Percentiles rank a stretch among this genome's conserved stretches.
Conservation (phyloP, 805 yeast genomes). For the Wickerhamiella sorbophila region DNA sequence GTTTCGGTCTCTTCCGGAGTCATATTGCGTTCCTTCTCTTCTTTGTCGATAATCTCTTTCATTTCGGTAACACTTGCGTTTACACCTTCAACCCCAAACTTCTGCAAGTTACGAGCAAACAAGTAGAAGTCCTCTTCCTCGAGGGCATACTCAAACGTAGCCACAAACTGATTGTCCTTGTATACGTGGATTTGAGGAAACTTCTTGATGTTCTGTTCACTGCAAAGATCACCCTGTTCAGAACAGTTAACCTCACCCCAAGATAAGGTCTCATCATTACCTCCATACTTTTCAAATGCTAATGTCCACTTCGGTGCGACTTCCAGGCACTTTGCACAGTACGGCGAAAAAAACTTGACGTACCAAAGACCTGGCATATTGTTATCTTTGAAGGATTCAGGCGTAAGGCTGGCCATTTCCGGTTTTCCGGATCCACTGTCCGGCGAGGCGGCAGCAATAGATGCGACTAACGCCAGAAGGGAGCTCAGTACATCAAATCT, state of each 20-base stretch:
- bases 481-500: too few species aligned
- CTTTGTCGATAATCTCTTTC: not conserved
- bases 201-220: constrained; percentile 41
- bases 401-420: not conserved
- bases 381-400: not conserved
- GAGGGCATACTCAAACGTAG: constrained; percentile 3
- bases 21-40: not conserved
- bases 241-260: constrained; percentile 68
- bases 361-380: constrained; percentile 42
- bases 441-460: too few species aligned
- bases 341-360: constrained; percentile 83
- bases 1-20: not conserved
- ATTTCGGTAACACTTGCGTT: not conserved
- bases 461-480: too few species aligned
- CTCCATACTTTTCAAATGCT: constrained; percentile 37
- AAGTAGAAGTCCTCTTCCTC: not conserved
- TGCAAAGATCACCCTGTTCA: constrained; percentile 75
- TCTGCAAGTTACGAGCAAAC: not conserved
- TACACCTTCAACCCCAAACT: not conserved
- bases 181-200: constrained; percentile 65
- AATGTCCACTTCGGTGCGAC: constrained; percentile 76
- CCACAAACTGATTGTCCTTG: constrained; percentile 21
- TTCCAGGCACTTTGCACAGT: constrained; percentile 66
- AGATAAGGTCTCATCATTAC: constrained; percentile 34
- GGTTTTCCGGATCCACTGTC: too few species aligned